phyloP scores from a whole-genome alignment of 2,329 filamentous ascomycete species.

The Fusarium sp. region DNA sequence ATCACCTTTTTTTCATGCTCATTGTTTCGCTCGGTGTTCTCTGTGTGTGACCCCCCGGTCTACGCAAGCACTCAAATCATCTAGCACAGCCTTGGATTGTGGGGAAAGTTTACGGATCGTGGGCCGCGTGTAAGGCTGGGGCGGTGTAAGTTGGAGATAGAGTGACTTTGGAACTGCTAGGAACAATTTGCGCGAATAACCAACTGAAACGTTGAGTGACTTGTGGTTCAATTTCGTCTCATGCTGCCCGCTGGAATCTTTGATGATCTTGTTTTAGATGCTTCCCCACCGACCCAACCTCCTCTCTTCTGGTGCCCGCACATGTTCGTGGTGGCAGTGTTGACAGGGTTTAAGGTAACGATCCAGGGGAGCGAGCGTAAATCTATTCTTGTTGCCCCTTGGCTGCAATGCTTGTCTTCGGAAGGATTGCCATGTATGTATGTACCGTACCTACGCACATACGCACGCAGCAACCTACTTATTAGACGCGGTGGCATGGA shows the following conservation, averaged over 20 bases:
- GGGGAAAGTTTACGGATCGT: conserved; percentile 37
- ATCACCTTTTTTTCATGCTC: background rate
- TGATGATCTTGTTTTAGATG: conserved; percentile 2
- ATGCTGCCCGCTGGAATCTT: background rate
- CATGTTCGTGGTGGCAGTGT: conserved; percentile 32
- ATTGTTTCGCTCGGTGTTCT: background rate
- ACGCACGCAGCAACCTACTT: background rate
- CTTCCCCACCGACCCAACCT: conserved; percentile 2
- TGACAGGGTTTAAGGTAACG: conserved; percentile 8
- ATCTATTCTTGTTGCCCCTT: conserved; percentile 28
- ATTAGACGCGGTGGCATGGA: background rate
- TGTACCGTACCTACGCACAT: background rate
- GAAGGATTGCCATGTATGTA: background rate
- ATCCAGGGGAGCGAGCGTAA: conserved; percentile 22
- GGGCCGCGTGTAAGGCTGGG: conserved; percentile 46
- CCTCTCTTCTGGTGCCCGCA: background rate
- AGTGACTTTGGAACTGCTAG: background rate
- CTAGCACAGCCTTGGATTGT: conserved; percentile 40
- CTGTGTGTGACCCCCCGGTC: background rate
- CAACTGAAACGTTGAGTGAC: conserved; percentile 1
- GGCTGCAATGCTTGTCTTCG: conserved; percentile 8
- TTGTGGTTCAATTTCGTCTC: background rate
- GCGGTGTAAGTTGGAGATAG: conserved; percentile 36
- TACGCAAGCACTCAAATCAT: conserved; percentile 13
- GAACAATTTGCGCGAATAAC: conserved; percentile 11